phyloP scores from a whole-genome alignment of 768 basidiomycete species.

The Calocybe gangraenosa region DNA sequence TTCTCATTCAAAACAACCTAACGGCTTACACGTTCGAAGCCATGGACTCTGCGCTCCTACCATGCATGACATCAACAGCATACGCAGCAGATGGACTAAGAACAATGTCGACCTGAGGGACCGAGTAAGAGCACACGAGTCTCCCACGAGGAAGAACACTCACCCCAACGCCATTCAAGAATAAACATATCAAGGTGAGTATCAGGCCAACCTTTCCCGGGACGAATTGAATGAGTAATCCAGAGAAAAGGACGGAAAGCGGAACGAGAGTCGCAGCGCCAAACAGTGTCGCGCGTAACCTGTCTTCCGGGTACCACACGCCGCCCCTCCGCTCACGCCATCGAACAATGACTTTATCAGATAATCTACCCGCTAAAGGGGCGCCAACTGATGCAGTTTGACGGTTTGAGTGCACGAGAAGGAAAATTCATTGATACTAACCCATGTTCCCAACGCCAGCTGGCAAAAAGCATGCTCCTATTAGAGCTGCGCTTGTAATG shows the following conservation, averaged over 20 bases:
- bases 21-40: conserved; percentile 49
- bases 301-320: conserved; percentile 65
- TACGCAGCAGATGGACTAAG: conserved; percentile 56
- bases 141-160: conserved; percentile 7
- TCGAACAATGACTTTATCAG: conserved; percentile 46
- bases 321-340: conserved; percentile 50
- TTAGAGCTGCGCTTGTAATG: conserved; percentile 51
- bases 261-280: conserved; percentile 50
- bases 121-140: neutral
- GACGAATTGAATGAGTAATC: conserved; percentile 49
- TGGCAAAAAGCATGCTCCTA: conserved; percentile 60
- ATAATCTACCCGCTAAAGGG: conserved; percentile 52
- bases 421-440: conserved; percentile 23
- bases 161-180: conserved; percentile 64
- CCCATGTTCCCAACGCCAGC: conserved; percentile 57
- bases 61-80: conserved; percentile 55
- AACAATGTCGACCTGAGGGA: conserved; percentile 47
- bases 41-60: conserved; percentile 59
- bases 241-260: conserved; percentile 42
- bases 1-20: conserved; percentile 17
- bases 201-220: conserved; percentile 44
- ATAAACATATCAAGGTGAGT: conserved; percentile 51
- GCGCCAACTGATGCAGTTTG: conserved; percentile 44
- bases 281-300: conserved; percentile 48
- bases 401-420: neutral